Base-by-base conservation (phyloP, 1,284 basidiomycete species). In the Moesziomyces parantarcticus region DNA sequence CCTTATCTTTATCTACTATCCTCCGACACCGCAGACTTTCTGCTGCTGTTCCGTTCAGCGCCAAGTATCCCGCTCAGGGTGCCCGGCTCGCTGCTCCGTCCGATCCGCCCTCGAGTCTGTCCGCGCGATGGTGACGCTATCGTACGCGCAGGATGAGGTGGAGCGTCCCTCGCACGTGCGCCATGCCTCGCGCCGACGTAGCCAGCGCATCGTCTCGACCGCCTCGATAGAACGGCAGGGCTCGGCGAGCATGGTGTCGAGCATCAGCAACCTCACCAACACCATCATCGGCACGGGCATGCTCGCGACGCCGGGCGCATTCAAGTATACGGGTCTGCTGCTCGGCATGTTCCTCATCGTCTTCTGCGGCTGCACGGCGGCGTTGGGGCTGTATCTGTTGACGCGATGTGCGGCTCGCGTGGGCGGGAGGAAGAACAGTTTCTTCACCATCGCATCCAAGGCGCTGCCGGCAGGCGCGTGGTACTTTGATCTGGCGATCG, bases 401-500 rank as follows among this genome's bases (percentile, higher is more conserved):
- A 91, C 92, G 10, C 85, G 92, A 13, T 95, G 92, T 80, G 97
- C 96, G 1, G 88, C 89, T n/a, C 87, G 90, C n/a, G 88, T 93
- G 1, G 85, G 85, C 3, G 81, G 81, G 10, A 58, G 75, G 14
- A 73, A 73, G 53, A 64, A 58, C 39, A 69, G 63, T 47, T 75
- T 82, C 55, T 74, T 77, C 47, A 77, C 76, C 23, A 66, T 83
- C 20, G 76, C 80, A 3, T 64, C 57, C 18, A 58, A 69, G 44
- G 69, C 75, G 14, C 50, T 80, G 79, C 93, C 93, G 20, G 88
- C 87, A 39, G 91, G 91, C 0, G 91, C 92, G 0, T 87, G 92
- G 55, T 92, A 92, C 83, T 94, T 96, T 77, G 93, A 99, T 84
- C 88, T 90, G 3, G 95, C 96, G 8, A 97, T 99, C 77, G 95